phyloP scores from a whole-genome alignment of 2,329 filamentous ascomycete genomes.

The Dactylellina cionopaga region DNA sequence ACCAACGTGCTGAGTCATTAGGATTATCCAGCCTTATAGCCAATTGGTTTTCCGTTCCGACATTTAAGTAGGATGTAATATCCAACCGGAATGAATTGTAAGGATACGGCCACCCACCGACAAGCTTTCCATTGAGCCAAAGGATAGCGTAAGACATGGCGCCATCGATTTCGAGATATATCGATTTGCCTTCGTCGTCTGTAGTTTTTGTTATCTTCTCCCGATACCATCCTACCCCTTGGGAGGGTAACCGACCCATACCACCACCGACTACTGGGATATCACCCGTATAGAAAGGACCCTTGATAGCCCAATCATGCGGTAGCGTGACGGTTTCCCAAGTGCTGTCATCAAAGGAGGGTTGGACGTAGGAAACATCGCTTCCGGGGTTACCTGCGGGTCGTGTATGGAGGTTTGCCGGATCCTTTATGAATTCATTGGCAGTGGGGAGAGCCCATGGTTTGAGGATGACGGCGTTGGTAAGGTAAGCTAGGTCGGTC shows the following conservation, averaged over 20 bases:
- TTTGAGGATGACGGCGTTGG: conserved; percentile 58
- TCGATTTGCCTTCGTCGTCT: conserved; percentile 60
- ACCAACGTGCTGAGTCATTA: too few relatives aligned
- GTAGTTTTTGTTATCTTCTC: conserved; percentile 59
- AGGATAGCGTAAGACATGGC: conserved; percentile 67
- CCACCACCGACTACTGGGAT: conserved; percentile 60
- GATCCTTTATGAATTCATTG: conserved; percentile 61
- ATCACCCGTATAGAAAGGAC: conserved; percentile 62
- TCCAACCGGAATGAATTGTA: too few relatives aligned
- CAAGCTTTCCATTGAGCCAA: too few relatives aligned
- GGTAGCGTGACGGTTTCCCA: conserved; percentile 64
- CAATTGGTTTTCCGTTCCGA: too few relatives aligned
- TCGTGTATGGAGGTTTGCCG: conserved; percentile 57
- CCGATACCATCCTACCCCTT: conserved; percentile 69
- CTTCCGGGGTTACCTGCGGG: conserved; percentile 58
- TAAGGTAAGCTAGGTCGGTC: conserved; percentile 55
- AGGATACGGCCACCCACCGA: too few relatives aligned
- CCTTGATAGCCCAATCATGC: conserved; percentile 66
- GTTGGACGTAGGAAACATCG: conserved; percentile 59
- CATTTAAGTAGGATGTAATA: too few relatives aligned
- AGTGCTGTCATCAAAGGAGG: conserved; percentile 60
- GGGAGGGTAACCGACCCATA: conserved; percentile 64
- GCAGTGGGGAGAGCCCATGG: conserved; percentile 62
- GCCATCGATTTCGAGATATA: conserved; percentile 66
- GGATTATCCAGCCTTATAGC: too few relatives aligned